Evolutionary conservation across 2,329 filamentous ascomycete species (phyloP), one percentile per base, ranked within the genome.

Genomic region (Pseudophaeomoniella oleicola): DNA sequence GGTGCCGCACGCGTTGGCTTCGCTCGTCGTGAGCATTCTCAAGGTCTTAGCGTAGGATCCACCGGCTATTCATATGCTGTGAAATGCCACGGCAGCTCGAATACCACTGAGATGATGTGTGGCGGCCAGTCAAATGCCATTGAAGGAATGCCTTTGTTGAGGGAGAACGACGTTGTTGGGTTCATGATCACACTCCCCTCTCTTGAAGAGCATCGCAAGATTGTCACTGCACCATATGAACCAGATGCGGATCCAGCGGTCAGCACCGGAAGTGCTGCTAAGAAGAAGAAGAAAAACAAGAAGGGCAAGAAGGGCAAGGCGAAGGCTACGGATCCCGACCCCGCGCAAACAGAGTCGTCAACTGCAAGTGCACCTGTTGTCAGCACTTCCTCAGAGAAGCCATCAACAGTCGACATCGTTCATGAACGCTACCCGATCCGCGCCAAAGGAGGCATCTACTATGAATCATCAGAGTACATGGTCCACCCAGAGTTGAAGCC

Each of bases 41-140:
- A 47, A 40, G 46, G 46, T 32, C 44, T 47, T 36, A 44, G 42
- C 14, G 35, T 48, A 6, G 47, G 47, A 10, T 40, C 41, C 32
- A 45, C 45, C 33, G 44, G 41, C 11, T 50, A 50, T 40, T 46
- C 44, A 18, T 50, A 50, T 35, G 47, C 39, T 9, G 39, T 47
- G 5, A 38, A 44, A 12, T 36, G 43, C 30, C 38, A 43, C 10
- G 45, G 43, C 36, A 44, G 38, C 39, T 17, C 59, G 66, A 5
- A 58, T 62, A 39, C 50, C 59, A 10, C 61, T 66, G 64, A 66
- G 52, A 78, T 96, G 16, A 81, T 90, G 5, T 73, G 96, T 53
- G 92, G 92, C 3, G 96, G 85, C 30, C 94, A 96, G 60, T 93
- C 87, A 52, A 96, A 96, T 54, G 90, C 98, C 51, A 78, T 87